A percentile compares a stretch with the other conserved stretches of the same genome.
These are phyloP conservation scores for Thuja plicata DNA, from an alignment of 83 land plant genomes.

Conservation along the genomic window DNA sequence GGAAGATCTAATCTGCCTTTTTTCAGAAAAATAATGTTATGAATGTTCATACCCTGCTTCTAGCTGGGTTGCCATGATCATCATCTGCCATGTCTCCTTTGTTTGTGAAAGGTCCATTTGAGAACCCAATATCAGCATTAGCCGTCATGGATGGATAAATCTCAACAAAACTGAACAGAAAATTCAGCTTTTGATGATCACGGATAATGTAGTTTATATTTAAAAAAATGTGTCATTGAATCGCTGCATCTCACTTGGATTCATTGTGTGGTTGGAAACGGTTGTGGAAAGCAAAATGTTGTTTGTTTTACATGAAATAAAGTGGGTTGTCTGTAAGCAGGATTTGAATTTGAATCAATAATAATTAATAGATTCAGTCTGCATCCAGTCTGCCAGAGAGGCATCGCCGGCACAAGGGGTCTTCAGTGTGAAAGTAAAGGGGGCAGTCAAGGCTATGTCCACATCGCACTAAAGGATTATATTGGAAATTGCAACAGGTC, in stretches of 20 bases:
- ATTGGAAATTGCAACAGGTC: neutral
- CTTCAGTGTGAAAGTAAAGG: no score
- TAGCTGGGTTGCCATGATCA: no score
- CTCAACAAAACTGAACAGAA: neutral
- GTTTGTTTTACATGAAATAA: no score
- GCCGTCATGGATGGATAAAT: neutral
- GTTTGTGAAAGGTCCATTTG: neutral
- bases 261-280: neutral
- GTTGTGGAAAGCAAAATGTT: neutral
- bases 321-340: no score
- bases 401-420: no score
- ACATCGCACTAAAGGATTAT: neutral
- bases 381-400: no score
- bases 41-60: no score
- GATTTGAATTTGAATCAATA: no score
- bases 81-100: no score
- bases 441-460: neutral
- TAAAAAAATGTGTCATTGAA: neutral
- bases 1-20: neutral
- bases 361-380: no score
- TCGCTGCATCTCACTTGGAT: neutral
- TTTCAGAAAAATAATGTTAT: no score
- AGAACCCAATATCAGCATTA: neutral
- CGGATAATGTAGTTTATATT: slow-evolving; percentile 2
- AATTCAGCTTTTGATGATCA: neutral